Evolutionary conservation across 2,329 filamentous ascomycete genomes (phyloP).

Genomic region (Aspergillus floridensis): DNA sequence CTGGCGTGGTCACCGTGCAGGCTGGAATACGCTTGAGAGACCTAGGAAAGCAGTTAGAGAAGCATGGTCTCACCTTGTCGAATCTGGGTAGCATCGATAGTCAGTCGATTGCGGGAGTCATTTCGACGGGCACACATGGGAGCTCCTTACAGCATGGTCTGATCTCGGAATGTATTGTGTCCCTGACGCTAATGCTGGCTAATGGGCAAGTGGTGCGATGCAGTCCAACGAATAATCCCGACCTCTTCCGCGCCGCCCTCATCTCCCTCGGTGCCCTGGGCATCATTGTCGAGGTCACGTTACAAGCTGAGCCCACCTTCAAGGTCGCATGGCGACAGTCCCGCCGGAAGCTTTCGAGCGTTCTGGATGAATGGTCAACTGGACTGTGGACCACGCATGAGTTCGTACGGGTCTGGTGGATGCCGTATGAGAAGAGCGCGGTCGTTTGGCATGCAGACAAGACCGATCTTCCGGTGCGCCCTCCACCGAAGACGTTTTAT

Average conservation of each 20-base stretch:
- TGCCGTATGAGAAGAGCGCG: conserved; percentile 83
- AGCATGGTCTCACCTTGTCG: conserved; percentile 76
- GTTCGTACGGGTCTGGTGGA: conserved; percentile 96
- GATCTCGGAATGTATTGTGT: conserved; percentile 72
- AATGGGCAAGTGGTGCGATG: conserved; percentile 74
- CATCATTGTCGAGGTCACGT: conserved; percentile 85
- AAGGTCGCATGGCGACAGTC: conserved; percentile 85
- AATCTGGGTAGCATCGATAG: conserved; percentile 94
- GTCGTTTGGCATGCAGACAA: conserved; percentile 88
- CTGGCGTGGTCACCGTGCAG: conserved; percentile 70
- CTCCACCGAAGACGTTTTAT: conserved; percentile 71
- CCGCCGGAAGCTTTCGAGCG: conserved; percentile 65
- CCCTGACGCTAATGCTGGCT: conserved; percentile 75
- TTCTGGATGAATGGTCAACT: conserved; percentile 69
- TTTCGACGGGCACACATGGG: conserved; percentile 90
- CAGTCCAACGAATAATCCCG: conserved; percentile 62
- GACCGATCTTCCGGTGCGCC: conserved; percentile 60
- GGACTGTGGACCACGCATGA: conserved; percentile 80
- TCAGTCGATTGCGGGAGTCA: conserved; percentile 88
- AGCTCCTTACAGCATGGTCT: conserved; percentile 81
- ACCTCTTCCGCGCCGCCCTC: conserved; percentile 84
- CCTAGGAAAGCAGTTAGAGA: conserved; percentile 71
- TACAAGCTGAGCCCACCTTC: conserved; percentile 75
- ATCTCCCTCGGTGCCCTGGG: conserved; percentile 86
- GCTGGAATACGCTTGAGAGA: conserved; percentile 81